A percentile compares a stretch with the other conserved stretches of the same genome.
Evolutionary conservation across 305 asterid genomes (phyloP).

Genomic region (Fraxinus baroniana): DNA sequence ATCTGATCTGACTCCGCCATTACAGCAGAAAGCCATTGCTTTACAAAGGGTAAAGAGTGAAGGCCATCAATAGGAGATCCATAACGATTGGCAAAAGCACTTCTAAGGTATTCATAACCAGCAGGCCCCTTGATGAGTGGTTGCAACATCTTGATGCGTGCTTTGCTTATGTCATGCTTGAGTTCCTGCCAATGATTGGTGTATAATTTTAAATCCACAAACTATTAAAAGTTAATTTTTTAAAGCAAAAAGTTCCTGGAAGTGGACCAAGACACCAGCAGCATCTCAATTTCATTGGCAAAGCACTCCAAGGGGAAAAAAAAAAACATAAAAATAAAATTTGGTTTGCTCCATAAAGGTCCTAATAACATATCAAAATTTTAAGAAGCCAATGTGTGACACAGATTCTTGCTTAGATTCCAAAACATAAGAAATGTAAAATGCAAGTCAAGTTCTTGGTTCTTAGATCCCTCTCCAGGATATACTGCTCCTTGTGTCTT

Average conservation of each 20-base stretch:
- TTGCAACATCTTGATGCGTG: constrained; percentile 25
- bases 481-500: background rate
- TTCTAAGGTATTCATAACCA: constrained; percentile 30
- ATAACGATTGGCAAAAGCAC: constrained; percentile 22
- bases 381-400: background rate
- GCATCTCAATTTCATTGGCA: background rate
- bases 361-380: background rate
- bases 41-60: constrained; percentile 18
- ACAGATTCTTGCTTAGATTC: background rate
- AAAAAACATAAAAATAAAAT: background rate
- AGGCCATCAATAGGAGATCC: constrained; percentile 26
- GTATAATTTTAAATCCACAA: background rate
- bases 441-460: background rate
- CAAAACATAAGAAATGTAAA: background rate
- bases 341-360: background rate
- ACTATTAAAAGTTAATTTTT: background rate
- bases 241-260: background rate
- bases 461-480: background rate
- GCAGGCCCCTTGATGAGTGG: constrained; percentile 34
- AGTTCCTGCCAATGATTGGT: constrained; percentile 14
- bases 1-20: constrained; percentile 19
- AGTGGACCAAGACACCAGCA: background rate
- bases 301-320: background rate
- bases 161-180: constrained; percentile 23
- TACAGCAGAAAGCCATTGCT: constrained; percentile 27